A percentile compares a stretch with the other conserved stretches of the same genome.
Evolutionary conservation across 2,329 filamentous ascomycete species (phyloP).

Genomic region (Penicillium occitanis): DNA sequence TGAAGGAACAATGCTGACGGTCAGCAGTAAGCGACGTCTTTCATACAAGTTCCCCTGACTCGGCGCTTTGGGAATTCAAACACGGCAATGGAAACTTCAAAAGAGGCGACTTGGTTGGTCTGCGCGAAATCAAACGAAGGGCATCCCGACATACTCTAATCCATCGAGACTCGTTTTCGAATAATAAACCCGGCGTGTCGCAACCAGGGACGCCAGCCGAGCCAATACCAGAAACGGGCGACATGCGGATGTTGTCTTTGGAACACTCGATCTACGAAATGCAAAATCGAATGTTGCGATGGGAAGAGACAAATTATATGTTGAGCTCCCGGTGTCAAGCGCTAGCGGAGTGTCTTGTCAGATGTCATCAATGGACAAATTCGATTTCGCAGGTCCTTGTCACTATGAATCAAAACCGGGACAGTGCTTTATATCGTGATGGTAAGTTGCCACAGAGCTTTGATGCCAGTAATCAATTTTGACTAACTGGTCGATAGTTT

Average conservation of each 20-base stretch:
- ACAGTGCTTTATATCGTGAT: constrained; percentile 77
- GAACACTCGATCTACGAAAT: constrained; percentile 84
- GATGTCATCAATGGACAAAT: constrained; percentile 76
- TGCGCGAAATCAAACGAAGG: constrained; percentile 92
- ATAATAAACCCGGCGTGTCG: constrained; percentile 70
- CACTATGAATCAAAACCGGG: constrained; percentile 70
- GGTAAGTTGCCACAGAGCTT: constrained; percentile 52
- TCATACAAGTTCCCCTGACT: constrained; percentile 89
- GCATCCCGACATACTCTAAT: constrained; percentile 91
- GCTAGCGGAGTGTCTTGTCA: constrained; percentile 75
- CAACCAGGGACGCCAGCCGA: constrained; percentile 85
- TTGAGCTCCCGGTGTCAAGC: constrained; percentile 79
- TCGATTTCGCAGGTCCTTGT: constrained; percentile 76
- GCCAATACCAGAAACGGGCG: constrained; percentile 71
- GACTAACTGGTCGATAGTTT: constrained; percentile 39
- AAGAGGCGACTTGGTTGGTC: constrained; percentile 82
- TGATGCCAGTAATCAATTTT: neutral
- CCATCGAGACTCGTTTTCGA: constrained; percentile 83
- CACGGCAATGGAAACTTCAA: constrained; percentile 98
- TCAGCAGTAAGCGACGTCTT: constrained; percentile 93
- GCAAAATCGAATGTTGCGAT: constrained; percentile 70
- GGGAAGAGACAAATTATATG: constrained; percentile 78
- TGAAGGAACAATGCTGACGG: neutral
- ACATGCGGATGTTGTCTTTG: constrained; percentile 70
- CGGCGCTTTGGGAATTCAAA: constrained; percentile 97